Conservation (phyloP, 495 filamentous ascomycete species). For the Xeromyces bisporus region DNA sequence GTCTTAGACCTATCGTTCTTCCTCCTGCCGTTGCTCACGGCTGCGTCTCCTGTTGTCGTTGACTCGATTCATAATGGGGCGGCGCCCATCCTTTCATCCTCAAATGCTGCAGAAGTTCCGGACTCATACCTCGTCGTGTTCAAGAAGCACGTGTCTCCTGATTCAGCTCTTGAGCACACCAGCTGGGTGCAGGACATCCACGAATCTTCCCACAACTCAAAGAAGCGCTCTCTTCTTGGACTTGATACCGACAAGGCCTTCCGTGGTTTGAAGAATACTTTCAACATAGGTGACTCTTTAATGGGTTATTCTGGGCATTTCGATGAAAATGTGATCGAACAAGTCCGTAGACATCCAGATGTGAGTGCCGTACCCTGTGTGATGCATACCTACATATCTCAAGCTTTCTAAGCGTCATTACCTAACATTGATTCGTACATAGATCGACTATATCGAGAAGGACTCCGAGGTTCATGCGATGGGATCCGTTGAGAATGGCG, state of each 20-base stretch:
- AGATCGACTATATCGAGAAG: conserved; percentile 95
- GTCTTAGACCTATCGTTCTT: conserved; percentile 47
- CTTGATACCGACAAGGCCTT: conserved; percentile 54
- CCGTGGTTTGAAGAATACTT: conserved; percentile 83
- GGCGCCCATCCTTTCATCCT: conserved; percentile 74
- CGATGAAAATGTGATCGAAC: conserved; percentile 78
- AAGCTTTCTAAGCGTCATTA: background rate
- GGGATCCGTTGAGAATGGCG: conserved; percentile 59
- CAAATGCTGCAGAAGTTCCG: conserved; percentile 57
- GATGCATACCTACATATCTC: conserved; percentile 1
- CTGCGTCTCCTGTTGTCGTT: conserved; percentile 59
- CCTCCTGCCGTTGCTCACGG: conserved; percentile 46
- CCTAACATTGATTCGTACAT: conserved; percentile 8
- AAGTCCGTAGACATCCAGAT: conserved; percentile 90
- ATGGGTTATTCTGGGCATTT: conserved; percentile 94
- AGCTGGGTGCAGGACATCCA: conserved; percentile 77
- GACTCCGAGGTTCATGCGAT: conserved; percentile 82
- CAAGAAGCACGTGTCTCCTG: conserved; percentile 75
- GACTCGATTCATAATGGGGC: conserved; percentile 71
- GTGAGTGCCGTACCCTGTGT: conserved; percentile 56
- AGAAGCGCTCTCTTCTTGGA: conserved; percentile 72
- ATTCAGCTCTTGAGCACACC: conserved; percentile 58
- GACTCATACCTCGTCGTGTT: conserved; percentile 97
- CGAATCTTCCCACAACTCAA: conserved; percentile 45
- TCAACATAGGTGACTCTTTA: conserved; percentile 69